Evolutionary conservation across 2,329 filamentous ascomycete genomes (phyloP).

Genomic region (Mycosphaerelloides madeirae): DNA sequence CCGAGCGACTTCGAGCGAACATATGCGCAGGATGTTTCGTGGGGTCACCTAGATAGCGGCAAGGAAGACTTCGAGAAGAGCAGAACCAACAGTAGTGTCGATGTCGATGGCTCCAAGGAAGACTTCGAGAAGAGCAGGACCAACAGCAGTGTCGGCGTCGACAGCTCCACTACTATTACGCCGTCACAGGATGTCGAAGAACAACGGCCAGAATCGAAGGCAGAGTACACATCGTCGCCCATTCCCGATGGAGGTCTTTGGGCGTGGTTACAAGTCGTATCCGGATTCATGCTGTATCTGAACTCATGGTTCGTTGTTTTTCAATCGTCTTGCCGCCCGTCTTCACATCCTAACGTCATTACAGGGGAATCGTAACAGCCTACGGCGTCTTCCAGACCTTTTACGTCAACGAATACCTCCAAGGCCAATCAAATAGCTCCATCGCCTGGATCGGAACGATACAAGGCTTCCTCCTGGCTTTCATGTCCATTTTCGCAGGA

Average conservation of each 20-base stretch:
- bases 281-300: constrained; percentile 44
- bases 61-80: no score
- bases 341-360: constrained; percentile 12
- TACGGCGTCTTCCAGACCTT: constrained; percentile 44
- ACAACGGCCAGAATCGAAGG: neutral
- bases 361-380: constrained; percentile 13
- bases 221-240: constrained; percentile 3
- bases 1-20: no score
- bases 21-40: no score
- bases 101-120: no score
- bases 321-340: neutral
- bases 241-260: constrained; percentile 39
- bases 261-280: constrained; percentile 45
- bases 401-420: constrained; percentile 34
- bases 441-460: constrained; percentile 50
- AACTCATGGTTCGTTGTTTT: constrained; percentile 33
- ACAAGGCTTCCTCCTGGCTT: constrained; percentile 47
- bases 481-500: constrained; percentile 46
- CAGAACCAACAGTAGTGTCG: no score
- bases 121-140: no score
- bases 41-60: no score
- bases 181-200: no score
- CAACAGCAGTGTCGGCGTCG: no score
- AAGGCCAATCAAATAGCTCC: constrained; percentile 1
- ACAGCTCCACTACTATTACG: no score